A percentile compares a stretch with the other conserved stretches of the same genome.
These are phyloP conservation scores for Pachyrhizus erosus DNA, from an alignment of 306 rosid genomes.

Conservation along the genomic window DNA sequence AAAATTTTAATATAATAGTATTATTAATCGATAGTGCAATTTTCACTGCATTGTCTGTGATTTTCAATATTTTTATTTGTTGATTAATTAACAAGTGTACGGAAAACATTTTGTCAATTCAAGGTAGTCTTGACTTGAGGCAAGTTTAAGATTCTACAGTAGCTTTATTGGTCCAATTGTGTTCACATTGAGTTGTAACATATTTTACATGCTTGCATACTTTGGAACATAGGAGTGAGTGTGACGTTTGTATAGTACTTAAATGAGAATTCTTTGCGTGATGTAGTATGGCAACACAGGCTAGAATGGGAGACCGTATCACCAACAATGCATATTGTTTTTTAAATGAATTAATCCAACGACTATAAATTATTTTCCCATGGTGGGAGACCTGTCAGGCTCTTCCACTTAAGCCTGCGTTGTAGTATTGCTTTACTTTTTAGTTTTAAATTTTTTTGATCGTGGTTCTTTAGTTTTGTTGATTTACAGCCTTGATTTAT, in stretches of 20 bases:
- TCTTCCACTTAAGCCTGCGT: too few species aligned
- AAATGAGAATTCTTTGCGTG: background rate
- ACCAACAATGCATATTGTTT: too few species aligned
- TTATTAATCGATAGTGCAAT: background rate
- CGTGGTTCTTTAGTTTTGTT: too few species aligned
- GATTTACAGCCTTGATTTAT: too few species aligned
- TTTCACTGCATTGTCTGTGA: background rate
- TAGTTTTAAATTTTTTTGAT: background rate
- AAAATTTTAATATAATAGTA: background rate
- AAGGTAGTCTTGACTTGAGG: background rate
- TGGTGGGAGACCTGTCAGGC: too few species aligned
- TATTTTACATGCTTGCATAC: background rate
- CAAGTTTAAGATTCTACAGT: background rate
- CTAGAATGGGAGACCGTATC: too few species aligned
- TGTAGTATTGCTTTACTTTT: background rate
- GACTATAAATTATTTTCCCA: too few species aligned
- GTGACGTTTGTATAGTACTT: background rate
- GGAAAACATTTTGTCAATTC: background rate
- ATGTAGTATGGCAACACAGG: background rate
- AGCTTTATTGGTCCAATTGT: background rate
- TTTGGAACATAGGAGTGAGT: background rate
- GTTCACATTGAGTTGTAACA: background rate
- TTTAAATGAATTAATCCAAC: too few species aligned
- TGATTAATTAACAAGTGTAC: background rate
- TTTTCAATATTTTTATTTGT: background rate